Percentiles rank a stretch among this genome's conserved stretches.
phyloP scores from a whole-genome alignment of 2,329 filamentous ascomycete genomes.

The Phialocephala subalpina region DNA sequence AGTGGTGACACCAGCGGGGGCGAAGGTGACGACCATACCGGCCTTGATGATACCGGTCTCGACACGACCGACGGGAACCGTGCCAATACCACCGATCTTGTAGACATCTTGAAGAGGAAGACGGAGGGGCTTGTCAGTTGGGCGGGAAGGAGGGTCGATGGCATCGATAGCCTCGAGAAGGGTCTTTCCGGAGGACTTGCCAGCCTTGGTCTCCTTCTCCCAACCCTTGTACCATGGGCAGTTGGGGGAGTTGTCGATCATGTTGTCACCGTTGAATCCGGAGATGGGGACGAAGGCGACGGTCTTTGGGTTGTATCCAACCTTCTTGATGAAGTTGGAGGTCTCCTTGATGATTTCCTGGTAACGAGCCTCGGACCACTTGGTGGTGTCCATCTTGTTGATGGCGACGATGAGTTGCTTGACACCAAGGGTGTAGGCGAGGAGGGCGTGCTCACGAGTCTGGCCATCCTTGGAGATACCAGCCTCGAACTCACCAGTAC shows the following conservation, averaged over 20 bases:
- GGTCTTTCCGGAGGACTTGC: slow-evolving; percentile 92
- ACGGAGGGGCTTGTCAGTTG: slow-evolving; percentile 99
- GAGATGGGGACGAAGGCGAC: slow-evolving; percentile 99
- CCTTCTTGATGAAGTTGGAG: slow-evolving; percentile 99
- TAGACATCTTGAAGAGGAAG: slow-evolving; percentile 99
- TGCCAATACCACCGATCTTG: slow-evolving; percentile 99
- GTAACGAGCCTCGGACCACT: slow-evolving; percentile 97
- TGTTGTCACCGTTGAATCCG: slow-evolving; percentile 99
- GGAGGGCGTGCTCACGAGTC: slow-evolving; percentile 99
- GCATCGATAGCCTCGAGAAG: slow-evolving; percentile 98
- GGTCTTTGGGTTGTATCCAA: slow-evolving; percentile 99
- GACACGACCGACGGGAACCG: slow-evolving; percentile 99
- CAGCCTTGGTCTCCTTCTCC: slow-evolving; percentile 96
- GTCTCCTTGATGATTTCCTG: slow-evolving; percentile 99
- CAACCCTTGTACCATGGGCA: slow-evolving; percentile 99
- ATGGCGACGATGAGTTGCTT: slow-evolving; percentile 99
- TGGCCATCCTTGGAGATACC: slow-evolving; percentile 99
- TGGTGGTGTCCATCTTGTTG: slow-evolving; percentile 99
- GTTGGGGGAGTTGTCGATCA: slow-evolving; percentile 89
- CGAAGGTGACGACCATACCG: slow-evolving; percentile 96
- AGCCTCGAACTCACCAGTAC: slow-evolving; percentile 99
- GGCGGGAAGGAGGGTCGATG: slow-evolving; percentile 92
- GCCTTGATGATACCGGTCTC: slow-evolving; percentile 94
- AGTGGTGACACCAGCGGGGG: slow-evolving; percentile 98
- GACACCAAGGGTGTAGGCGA: slow-evolving; percentile 99